Evolutionary conservation across 2,329 filamentous ascomycete genomes (phyloP).

Genomic region (Neonectria punicea): DNA sequence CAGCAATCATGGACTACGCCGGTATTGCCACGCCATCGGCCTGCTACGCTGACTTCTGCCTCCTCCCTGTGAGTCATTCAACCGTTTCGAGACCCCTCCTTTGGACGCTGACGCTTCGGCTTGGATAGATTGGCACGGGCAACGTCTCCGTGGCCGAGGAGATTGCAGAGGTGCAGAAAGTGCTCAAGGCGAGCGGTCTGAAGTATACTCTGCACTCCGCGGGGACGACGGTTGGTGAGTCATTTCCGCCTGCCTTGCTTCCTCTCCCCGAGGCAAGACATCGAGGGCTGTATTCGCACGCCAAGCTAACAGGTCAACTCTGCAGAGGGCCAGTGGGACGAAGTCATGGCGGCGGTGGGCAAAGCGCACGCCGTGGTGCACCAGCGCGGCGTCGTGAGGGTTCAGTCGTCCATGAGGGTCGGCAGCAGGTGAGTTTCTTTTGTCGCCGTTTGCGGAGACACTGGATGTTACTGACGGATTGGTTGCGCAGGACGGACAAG

Average conservation of each 20-base stretch:
- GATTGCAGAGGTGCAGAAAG: slow-evolving; percentile 86
- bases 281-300: not conserved
- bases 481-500: slow-evolving; percentile 77
- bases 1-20: slow-evolving; percentile 55
- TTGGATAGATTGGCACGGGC: slow-evolving; percentile 78
- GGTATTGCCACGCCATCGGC: slow-evolving; percentile 72
- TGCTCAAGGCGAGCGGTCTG: slow-evolving; percentile 83
- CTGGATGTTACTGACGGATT: not conserved
- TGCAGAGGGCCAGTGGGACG: slow-evolving; percentile 91
- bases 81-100: not conserved
- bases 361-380: slow-evolving; percentile 85
- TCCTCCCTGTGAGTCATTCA: slow-evolving; percentile 74
- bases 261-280: not conserved
- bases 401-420: slow-evolving; percentile 89
- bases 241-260: slow-evolving; percentile 17
- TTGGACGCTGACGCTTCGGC: slow-evolving; percentile 17
- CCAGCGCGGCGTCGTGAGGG: slow-evolving; percentile 77
- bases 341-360: slow-evolving; percentile 86
- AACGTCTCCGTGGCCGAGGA: slow-evolving; percentile 81
- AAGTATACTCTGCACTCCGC: slow-evolving; percentile 92
- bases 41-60: slow-evolving; percentile 90
- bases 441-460: not conserved
- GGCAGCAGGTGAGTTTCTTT: slow-evolving; percentile 73
- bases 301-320: slow-evolving; percentile 3
- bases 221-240: slow-evolving; percentile 88